Percentiles rank a stretch among this genome's conserved stretches.
phyloP scores from a whole-genome alignment of 2,329 filamentous ascomycete species.

The Pleoardoris graminearum region DNA sequence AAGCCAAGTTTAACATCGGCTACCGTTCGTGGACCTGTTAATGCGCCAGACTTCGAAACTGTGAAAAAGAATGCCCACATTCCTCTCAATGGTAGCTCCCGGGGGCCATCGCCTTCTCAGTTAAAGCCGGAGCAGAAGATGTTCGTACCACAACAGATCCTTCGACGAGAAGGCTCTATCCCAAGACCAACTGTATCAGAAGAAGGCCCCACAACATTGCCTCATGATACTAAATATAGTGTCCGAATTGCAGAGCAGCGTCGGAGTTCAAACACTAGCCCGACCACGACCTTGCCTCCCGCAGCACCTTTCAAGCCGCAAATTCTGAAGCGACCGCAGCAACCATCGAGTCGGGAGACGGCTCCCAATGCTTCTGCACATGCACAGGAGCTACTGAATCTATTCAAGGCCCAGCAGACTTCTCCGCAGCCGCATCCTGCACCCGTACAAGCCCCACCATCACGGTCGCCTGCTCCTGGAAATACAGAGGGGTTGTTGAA shows the following conservation, averaged over 20 bases:
- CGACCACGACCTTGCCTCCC: constrained; percentile 15
- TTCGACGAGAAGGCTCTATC: constrained; percentile 22
- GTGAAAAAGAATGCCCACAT: constrained; percentile 38
- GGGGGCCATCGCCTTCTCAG: constrained; percentile 33
- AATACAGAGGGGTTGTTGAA: constrained; percentile 18
- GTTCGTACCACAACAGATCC: constrained; percentile 36
- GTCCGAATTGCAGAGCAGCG: background rate
- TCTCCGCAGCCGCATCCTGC: constrained; percentile 17
- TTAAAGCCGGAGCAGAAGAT: constrained; percentile 19
- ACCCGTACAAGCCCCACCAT: constrained; percentile 8
- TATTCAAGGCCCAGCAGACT: constrained; percentile 23
- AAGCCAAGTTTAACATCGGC: constrained; percentile 41
- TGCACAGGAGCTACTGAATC: constrained; percentile 23
- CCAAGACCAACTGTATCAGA: constrained; percentile 10
- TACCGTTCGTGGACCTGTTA: constrained; percentile 48
- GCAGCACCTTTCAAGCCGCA: constrained; percentile 39
- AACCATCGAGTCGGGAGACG: constrained; percentile 7
- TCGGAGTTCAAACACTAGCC: constrained; percentile 11
- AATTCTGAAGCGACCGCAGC: constrained; percentile 42
- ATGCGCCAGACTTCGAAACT: constrained; percentile 47
- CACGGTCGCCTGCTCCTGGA: constrained; percentile 12
- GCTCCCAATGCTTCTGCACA: constrained; percentile 19
- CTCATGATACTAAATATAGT: too few species aligned
- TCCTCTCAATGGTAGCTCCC: constrained; percentile 26
- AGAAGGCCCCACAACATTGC: too few species aligned